phyloP scores from a whole-genome alignment of 768 basidiomycete genomes.

The Gloeophyllum trabeum region DNA sequence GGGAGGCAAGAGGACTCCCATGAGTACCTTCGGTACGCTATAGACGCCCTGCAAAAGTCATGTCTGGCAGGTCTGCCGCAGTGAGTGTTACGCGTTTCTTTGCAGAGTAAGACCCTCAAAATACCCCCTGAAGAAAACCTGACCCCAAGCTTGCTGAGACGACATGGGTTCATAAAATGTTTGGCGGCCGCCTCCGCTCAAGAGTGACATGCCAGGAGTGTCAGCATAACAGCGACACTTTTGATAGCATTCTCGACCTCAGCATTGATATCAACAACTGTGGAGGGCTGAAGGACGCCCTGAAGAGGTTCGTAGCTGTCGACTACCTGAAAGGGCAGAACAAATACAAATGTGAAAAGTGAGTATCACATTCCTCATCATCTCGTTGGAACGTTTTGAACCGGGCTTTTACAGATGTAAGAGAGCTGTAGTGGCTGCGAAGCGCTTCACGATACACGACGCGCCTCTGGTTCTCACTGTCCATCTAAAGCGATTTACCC shows the following conservation, averaged over 20 bases:
- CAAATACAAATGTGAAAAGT: conserved; percentile 99
- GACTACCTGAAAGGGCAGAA: conserved; percentile 84
- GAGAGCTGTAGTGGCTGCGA: conserved; percentile 80
- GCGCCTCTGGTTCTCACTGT: conserved; percentile 84
- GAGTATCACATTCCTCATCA: conserved; percentile 18
- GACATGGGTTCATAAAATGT: conserved; percentile 90
- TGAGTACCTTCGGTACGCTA: conserved; percentile 90
- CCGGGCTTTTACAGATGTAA: conserved; percentile 60
- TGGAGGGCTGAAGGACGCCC: conserved; percentile 53
- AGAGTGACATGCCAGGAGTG: conserved; percentile 82
- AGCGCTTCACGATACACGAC: conserved; percentile 80
- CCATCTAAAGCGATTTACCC: conserved; percentile 92
- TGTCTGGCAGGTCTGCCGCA: conserved; percentile 62
- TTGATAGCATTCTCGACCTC: conserved; percentile 89
- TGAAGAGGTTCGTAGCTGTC: conserved; percentile 69
- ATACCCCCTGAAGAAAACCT: conserved; percentile 38
- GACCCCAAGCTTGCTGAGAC: conserved; percentile 68
- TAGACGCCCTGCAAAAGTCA: conserved; percentile 84
- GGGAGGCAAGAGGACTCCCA: conserved; percentile 98
- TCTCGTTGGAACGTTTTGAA: not conserved
- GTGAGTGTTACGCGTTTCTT: conserved; percentile 32
- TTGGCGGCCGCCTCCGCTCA: conserved; percentile 86
- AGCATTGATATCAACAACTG: conserved; percentile 77
- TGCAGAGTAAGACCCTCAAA: not conserved
- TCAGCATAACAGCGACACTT: conserved; percentile 85